Evolutionary conservation across 176 grass and related monocot species (phyloP).

Genomic region (Echinochloa phyllopogon): DNA sequence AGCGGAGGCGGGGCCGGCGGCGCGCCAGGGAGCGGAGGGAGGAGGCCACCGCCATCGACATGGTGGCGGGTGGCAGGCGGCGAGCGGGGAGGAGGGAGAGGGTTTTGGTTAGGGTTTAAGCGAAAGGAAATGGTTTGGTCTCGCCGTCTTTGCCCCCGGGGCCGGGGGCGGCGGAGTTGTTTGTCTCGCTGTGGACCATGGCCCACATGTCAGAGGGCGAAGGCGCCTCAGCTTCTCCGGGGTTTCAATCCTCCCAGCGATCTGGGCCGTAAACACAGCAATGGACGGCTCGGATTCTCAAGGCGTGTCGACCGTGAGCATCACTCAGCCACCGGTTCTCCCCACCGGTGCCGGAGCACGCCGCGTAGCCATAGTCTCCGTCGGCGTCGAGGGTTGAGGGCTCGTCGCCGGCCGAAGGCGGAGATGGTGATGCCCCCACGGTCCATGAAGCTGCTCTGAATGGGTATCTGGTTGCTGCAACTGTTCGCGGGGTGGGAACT

Average conservation of each 20-base stretch:
- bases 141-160: neutral
- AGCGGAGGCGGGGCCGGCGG: constrained; percentile 27
- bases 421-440: neutral
- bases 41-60: constrained; percentile 59
- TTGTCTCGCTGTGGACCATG: neutral
- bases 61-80: constrained; percentile 39
- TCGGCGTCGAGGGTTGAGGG: neutral
- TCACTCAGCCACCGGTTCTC: neutral
- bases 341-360: neutral
- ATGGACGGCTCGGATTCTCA: constrained; percentile 19
- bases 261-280: neutral
- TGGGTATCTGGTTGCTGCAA: neutral
- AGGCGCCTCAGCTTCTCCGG: neutral
- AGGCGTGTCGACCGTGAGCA: neutral
- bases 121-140: constrained; percentile 33
- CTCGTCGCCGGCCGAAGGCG: neutral
- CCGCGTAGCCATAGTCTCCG: neutral
- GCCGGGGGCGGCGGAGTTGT: neutral
- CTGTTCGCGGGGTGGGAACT: neutral
- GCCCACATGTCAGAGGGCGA: constrained; percentile 3
- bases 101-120: constrained; percentile 65
- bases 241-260: neutral
- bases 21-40: constrained; percentile 56
- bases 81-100: neutral
- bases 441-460: neutral